Evolutionary conservation across 2,329 filamentous ascomycete species (phyloP).

Genomic region (Colletotrichum spinosum): DNA sequence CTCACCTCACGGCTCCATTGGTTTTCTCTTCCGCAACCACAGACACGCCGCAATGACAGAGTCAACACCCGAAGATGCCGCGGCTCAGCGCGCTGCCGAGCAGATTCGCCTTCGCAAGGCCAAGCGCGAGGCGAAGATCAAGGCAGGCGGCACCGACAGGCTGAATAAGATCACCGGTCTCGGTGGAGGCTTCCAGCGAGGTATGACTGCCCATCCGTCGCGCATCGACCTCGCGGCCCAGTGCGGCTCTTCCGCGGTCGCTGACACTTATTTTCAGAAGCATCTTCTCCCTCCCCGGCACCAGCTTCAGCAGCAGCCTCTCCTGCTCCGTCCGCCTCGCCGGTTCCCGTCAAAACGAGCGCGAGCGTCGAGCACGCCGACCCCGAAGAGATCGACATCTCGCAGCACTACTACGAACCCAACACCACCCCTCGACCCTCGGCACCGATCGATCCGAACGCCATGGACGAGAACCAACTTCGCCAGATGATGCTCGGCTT

Average conservation of each 20-base stretch:
- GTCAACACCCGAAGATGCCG: constrained; percentile 57
- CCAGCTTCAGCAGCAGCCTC: constrained; percentile 26
- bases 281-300: constrained; percentile 16
- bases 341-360: constrained; percentile 45
- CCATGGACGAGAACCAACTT: constrained; percentile 68
- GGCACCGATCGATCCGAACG: constrained; percentile 44
- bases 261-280: constrained; percentile 13
- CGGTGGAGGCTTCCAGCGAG: constrained; percentile 65
- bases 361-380: constrained; percentile 61
- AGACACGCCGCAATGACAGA: constrained; percentile 53
- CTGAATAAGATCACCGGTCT: constrained; percentile 81
- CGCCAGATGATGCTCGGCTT: constrained; percentile 74
- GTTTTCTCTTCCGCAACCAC: constrained; percentile 17
- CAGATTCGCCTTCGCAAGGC: constrained; percentile 83
- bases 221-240: too few species aligned
- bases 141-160: constrained; percentile 75
- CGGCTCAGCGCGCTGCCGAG: constrained; percentile 66
- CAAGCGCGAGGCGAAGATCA: constrained; percentile 82
- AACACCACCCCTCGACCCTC: constrained; percentile 41
- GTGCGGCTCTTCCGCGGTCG: neutral
- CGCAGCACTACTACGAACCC: constrained; percentile 76
- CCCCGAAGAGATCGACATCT: constrained; percentile 83
- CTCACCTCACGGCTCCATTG: constrained; percentile 25
- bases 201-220: constrained; percentile 42
- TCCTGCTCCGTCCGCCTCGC: constrained; percentile 39